Evolutionary conservation across 2,329 filamentous ascomycete genomes (phyloP).

Genomic region (Bertia moriformis): DNA sequence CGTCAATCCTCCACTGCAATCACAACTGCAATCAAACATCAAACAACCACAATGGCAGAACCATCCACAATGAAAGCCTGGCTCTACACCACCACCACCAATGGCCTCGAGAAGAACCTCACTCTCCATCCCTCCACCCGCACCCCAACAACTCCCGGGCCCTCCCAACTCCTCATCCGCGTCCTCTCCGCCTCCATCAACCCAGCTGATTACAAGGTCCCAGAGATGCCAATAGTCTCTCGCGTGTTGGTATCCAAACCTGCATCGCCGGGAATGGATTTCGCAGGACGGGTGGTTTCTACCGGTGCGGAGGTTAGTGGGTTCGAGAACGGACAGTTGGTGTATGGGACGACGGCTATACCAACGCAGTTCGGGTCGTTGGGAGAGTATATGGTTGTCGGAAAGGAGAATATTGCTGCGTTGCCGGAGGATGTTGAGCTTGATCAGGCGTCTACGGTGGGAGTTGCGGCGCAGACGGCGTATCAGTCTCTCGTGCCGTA

Average conservation of each 20-base stretch:
- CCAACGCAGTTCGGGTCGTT: slow-evolving; percentile 6
- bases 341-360: slow-evolving; percentile 6
- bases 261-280: slow-evolving; percentile 31
- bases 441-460: slow-evolving; percentile 9
- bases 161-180: slow-evolving; percentile 22
- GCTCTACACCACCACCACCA: slow-evolving; percentile 7
- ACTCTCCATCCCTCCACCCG: slow-evolving; percentile 10
- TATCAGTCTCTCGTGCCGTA: slow-evolving; percentile 8
- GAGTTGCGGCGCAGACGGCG: slow-evolving; percentile 9
- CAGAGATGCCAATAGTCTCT: slow-evolving; percentile 22
- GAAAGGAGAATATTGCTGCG: slow-evolving; percentile 1
- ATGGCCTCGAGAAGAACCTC: slow-evolving; percentile 16
- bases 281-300: slow-evolving; percentile 29
- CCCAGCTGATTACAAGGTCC: slow-evolving; percentile 32
- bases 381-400: slow-evolving; percentile 7
- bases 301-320: not conserved
- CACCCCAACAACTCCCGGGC: slow-evolving; percentile 8
- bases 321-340: slow-evolving; percentile 6
- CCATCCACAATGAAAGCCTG: slow-evolving; percentile 8
- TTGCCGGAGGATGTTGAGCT: slow-evolving; percentile 5
- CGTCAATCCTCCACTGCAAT: too few species aligned
- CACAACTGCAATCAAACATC: too few species aligned
- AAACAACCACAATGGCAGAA: too few species aligned
- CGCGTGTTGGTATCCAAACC: slow-evolving; percentile 20
- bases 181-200: slow-evolving; percentile 28